Evolutionary conservation across 2,329 filamentous ascomycete genomes (phyloP).

Genomic region (Zasmidium angulare): DNA sequence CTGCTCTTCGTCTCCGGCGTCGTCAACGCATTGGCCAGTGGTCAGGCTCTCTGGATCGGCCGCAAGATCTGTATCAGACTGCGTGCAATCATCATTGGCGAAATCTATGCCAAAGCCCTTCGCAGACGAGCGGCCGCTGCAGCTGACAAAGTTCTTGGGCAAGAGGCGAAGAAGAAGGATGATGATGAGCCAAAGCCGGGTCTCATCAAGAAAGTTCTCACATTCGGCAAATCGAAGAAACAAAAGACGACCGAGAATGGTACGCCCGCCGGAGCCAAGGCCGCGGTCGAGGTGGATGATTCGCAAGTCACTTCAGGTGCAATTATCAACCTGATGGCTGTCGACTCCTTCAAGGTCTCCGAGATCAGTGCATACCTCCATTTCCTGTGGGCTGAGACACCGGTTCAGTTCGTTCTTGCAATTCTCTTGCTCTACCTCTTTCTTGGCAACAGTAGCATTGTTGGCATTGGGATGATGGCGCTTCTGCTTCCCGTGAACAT

Average conservation of each 20-base stretch:
- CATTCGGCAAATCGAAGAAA: conserved; percentile 61
- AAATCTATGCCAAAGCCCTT: conserved; percentile 94
- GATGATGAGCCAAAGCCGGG: conserved; percentile 42
- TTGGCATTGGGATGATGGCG: conserved; percentile 86
- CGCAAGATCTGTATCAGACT: conserved; percentile 91
- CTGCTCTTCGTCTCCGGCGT: conserved; percentile 81
- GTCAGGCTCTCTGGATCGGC: conserved; percentile 87
- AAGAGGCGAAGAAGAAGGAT: conserved; percentile 40
- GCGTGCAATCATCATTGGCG: conserved; percentile 91
- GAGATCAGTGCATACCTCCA: conserved; percentile 94
- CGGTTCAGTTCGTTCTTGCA: conserved; percentile 81
- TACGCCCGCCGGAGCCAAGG: conserved; percentile 37
- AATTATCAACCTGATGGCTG: conserved; percentile 99
- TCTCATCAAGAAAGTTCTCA: conserved; percentile 49
- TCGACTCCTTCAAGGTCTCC: conserved; percentile 97
- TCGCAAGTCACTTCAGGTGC: conserved; percentile 90
- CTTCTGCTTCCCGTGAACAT: conserved; percentile 89
- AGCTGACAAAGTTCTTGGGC: conserved; percentile 70
- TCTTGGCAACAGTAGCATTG: conserved; percentile 89
- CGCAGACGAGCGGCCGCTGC: conserved; percentile 80
- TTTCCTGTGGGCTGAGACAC: conserved; percentile 89
- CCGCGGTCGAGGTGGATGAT: conserved; percentile 28
- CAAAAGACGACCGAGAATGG: conserved; percentile 42
- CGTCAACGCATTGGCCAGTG: conserved; percentile 77
- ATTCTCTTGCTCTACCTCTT: conserved; percentile 82